These are phyloP conservation scores for Aspergillus sp. DNA, from an alignment of 2,329 filamentous ascomycete genomes.

Conservation along the genomic window DNA sequence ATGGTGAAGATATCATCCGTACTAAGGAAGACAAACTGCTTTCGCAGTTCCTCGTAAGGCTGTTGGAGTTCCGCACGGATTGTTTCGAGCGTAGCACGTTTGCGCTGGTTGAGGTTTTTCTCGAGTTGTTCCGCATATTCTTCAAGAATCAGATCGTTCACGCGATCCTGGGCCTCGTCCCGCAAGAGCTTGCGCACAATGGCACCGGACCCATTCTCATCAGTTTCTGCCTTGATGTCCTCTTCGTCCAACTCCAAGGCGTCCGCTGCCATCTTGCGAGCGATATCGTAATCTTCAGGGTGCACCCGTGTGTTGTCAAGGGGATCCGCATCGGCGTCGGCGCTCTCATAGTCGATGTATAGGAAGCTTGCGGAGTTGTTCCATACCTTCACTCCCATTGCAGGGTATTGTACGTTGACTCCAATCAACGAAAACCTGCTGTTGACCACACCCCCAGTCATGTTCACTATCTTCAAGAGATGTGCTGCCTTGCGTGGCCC, in stretches of 20 bases:
- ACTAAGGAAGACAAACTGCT: conserved; percentile 69
- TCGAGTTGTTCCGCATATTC: conserved; percentile 96
- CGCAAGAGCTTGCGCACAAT: conserved; percentile 94
- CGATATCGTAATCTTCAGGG: conserved; percentile 96
- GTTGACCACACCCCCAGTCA: conserved; percentile 81
- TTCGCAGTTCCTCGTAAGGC: conserved; percentile 90
- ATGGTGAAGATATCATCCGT: conserved; percentile 89
- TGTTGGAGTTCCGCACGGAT: conserved; percentile 91
- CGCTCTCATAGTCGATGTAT: conserved; percentile 82
- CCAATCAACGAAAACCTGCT: conserved; percentile 86
- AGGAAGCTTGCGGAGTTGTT: conserved; percentile 97
- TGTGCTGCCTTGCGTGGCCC: conserved; percentile 87
- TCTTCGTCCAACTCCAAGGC: conserved; percentile 95
- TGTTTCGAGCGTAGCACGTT: conserved; percentile 92
- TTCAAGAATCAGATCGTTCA: conserved; percentile 93
- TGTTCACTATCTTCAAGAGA: conserved; percentile 84
- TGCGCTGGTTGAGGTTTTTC: conserved; percentile 87
- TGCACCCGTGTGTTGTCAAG: conserved; percentile 96
- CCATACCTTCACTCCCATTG: conserved; percentile 88
- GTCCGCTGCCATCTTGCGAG: conserved; percentile 97
- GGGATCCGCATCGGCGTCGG: conserved; percentile 80
- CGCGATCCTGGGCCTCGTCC: conserved; percentile 88
- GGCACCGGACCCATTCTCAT: conserved; percentile 84
- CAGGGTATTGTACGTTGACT: conserved; percentile 76
- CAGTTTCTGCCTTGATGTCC: conserved; percentile 90